phyloP scores from a whole-genome alignment of 352 stramenopile genomes.

The Globisporangium spiculum region DNA sequence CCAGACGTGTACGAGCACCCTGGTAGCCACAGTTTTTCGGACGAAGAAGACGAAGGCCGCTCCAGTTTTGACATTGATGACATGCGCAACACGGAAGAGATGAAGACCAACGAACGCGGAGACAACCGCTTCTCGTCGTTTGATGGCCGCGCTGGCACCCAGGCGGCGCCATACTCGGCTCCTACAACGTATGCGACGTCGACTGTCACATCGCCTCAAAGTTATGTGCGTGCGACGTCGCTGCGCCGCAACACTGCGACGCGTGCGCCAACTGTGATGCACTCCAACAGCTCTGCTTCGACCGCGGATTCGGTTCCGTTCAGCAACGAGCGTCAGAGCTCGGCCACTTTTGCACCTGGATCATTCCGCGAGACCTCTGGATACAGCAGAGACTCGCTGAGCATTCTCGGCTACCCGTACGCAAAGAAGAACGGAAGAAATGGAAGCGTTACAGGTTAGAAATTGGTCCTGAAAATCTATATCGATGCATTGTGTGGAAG shows the following conservation, averaged over 20 bases:
- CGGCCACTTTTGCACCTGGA: slow-evolving; percentile 18
- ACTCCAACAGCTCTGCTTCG: slow-evolving; percentile 26
- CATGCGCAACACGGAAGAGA: slow-evolving; percentile 60
- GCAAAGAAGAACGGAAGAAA: slow-evolving; percentile 70
- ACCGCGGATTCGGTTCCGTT: slow-evolving; percentile 11
- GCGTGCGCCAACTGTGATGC: slow-evolving; percentile 10
- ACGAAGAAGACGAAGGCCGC: slow-evolving; percentile 37
- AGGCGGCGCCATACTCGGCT: slow-evolving; percentile 22
- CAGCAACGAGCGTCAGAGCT: slow-evolving; percentile 12
- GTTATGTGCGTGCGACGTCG: slow-evolving; percentile 66
- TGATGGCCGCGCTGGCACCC: slow-evolving; percentile 20
- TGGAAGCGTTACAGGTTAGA: slow-evolving; percentile 47
- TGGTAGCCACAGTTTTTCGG: slow-evolving; percentile 20
- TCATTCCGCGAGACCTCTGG: slow-evolving; percentile 51
- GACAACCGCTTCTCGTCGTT: slow-evolving; percentile 24
- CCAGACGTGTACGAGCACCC: slow-evolving; percentile 25
- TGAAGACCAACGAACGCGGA: slow-evolving; percentile 39
- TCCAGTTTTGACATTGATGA: slow-evolving; percentile 86
- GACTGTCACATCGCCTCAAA: slow-evolving; percentile 70
- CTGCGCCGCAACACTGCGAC: slow-evolving; percentile 48
- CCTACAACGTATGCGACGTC: slow-evolving; percentile 25
- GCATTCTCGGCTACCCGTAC: slow-evolving; percentile 81
- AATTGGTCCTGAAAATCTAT: slow-evolving; percentile 11
- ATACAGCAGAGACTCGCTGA: slow-evolving; percentile 76
- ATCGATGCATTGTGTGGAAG: neutral